Evolutionary conservation across 257 asterid genomes (phyloP).

Genomic region (Cordia subcordata): DNA sequence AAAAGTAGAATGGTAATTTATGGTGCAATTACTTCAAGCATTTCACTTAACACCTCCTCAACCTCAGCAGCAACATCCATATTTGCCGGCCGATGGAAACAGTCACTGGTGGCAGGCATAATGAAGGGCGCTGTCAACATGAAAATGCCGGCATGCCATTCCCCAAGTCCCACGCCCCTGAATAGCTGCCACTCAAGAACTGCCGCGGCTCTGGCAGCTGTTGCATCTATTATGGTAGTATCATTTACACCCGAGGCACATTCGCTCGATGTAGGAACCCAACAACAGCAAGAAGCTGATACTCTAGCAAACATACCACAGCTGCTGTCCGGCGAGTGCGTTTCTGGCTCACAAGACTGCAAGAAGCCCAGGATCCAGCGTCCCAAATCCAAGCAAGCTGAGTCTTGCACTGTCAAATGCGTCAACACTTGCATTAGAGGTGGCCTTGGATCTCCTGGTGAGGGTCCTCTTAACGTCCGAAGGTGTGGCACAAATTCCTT

Average conservation of each 20-base stretch:
- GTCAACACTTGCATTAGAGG: conserved; percentile 73
- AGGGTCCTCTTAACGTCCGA: conserved; percentile 80
- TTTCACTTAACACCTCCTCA: not conserved
- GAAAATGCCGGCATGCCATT: too few species aligned
- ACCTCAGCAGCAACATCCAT: not conserved
- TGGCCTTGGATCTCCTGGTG: conserved; percentile 88
- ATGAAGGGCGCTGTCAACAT: not conserved
- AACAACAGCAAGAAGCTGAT: conserved; percentile 38
- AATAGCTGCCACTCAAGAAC: not conserved
- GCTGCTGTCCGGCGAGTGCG: conserved; percentile 59
- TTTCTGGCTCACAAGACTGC: conserved; percentile 46
- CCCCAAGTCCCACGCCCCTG: not conserved
- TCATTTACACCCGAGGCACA: not conserved
- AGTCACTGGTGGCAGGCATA: not conserved
- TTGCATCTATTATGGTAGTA: not conserved
- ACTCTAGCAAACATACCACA: conserved; percentile 78
- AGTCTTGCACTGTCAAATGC: conserved; percentile 71
- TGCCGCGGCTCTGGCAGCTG: not conserved
- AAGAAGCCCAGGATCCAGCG: conserved; percentile 60
- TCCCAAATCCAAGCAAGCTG: conserved; percentile 85
- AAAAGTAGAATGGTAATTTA: not conserved
- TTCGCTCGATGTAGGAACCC: not conserved
- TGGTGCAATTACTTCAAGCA: not conserved
- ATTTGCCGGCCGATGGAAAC: not conserved
- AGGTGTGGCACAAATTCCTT: conserved; percentile 33